Evolutionary conservation across 306 rosid species (phyloP).

Genomic region (Prunus salicina): DNA sequence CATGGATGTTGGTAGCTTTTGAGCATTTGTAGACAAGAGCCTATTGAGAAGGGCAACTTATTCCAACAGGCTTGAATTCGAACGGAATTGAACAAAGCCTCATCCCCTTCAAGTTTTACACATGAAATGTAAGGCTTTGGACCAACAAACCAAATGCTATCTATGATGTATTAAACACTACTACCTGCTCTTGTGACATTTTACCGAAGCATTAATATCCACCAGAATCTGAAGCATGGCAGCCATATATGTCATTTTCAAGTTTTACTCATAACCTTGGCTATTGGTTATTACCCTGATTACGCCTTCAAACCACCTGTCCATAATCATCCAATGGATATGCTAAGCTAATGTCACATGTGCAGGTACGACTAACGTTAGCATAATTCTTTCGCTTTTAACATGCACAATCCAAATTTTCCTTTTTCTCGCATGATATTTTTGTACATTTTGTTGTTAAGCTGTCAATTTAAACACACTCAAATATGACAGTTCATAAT

Average conservation of each 20-base stretch:
- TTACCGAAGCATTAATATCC: not conserved
- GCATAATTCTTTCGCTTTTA: not conserved
- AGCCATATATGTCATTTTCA: too few relatives aligned
- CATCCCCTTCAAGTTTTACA: not conserved
- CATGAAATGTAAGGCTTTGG: slow-evolving; percentile 4
- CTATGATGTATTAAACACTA: not conserved
- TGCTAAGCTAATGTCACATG: too few relatives aligned
- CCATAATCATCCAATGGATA: not conserved
- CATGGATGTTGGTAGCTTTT: too few relatives aligned
- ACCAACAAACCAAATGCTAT: slow-evolving; percentile 6
- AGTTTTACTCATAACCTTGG: not conserved
- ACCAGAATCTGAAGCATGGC: slow-evolving; percentile 6
- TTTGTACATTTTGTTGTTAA: too few relatives aligned
- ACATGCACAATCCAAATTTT: too few relatives aligned
- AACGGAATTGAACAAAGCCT: not conserved
- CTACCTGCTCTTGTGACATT: not conserved
- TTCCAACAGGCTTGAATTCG: too few relatives aligned
- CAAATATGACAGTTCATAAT: too few relatives aligned
- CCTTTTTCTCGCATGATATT: too few relatives aligned
- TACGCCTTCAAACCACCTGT: not conserved
- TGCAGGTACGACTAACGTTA: too few relatives aligned
- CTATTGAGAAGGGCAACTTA: too few relatives aligned
- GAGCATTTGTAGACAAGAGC: too few relatives aligned
- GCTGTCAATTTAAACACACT: too few relatives aligned
- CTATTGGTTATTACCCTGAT: not conserved